phyloP scores from a whole-genome alignment of 768 basidiomycete genomes.

The Leucocoprinus leucothites region DNA sequence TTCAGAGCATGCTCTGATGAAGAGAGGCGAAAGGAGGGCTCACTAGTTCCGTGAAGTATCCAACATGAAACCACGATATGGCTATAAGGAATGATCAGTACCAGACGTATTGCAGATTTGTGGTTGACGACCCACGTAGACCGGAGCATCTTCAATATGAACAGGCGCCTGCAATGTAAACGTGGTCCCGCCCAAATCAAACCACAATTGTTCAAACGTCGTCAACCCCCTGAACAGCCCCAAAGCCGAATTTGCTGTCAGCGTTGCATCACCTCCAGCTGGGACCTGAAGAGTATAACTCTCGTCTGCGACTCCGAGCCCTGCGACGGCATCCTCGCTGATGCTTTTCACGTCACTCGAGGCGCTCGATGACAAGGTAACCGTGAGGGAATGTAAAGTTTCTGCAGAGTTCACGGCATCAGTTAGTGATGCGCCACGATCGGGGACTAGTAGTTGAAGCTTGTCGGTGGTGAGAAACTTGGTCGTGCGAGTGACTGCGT shows the following conservation, averaged over 20 bases:
- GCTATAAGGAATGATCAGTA: conserved; percentile 31
- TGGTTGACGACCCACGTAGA: conserved; percentile 46
- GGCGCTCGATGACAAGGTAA: conserved; percentile 30
- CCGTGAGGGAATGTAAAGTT: conserved; percentile 37
- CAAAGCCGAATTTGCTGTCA: conserved; percentile 61
- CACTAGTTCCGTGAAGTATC: conserved; percentile 80
- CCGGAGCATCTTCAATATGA: conserved; percentile 54
- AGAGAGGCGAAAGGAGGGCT: conserved; percentile 19
- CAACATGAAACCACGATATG: conserved; percentile 75
- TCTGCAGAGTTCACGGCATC: conserved; percentile 34
- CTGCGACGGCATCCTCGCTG: conserved; percentile 47
- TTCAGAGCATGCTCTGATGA: background rate
- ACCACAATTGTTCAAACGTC: conserved; percentile 76
- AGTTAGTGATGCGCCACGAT: conserved; percentile 51
- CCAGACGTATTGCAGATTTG: background rate
- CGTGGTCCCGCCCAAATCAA: conserved; percentile 48
- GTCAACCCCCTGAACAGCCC: conserved; percentile 71
- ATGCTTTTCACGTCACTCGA: conserved; percentile 36
- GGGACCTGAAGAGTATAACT: conserved; percentile 58
- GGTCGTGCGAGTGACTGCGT: conserved; percentile 52
- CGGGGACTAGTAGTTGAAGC: conserved; percentile 55
- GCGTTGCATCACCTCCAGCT: conserved; percentile 44
- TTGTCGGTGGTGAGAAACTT: conserved; percentile 46
- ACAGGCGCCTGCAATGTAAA: conserved; percentile 59
- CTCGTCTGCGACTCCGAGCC: conserved; percentile 51